Evolutionary conservation across 139 green algal genomes (phyloP), one percentile per base, ranked within the genome.

Genomic region (Protoeuglena noctilucae): DNA sequence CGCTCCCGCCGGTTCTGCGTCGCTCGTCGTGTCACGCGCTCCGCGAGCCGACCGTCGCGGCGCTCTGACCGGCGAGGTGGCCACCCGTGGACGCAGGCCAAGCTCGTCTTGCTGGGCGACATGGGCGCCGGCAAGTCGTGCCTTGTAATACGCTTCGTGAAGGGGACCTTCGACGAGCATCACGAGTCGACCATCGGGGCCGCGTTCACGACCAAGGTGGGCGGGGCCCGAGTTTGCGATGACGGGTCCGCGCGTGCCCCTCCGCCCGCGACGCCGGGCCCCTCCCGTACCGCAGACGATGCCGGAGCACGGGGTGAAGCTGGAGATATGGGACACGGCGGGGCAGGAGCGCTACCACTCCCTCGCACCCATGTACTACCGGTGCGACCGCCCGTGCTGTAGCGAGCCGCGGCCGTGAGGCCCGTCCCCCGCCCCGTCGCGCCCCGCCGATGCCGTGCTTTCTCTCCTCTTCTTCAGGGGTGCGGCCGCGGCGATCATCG

Each of bases 361-460:
- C 41, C 70, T 98, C 39, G 91, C 91, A 1, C 90, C 90, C 17
- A 98, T 98, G 90, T 98, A 98, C 64, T 98, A 98, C 74, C 80
- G 89, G 63, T 80, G 19, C 51, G 55, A 12, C 43, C 21, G 26
- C 29, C 21, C 21, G 52, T 48, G 26, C 31, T 43, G 54, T 60
- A 6, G 23, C 19, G 6, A 21, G 49, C 24, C 5, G 49, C 28
- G 18, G 7, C 43, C 24, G 21, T 24, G 14, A 40, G 14, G 12
- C 28, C 18, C 18, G 48, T 16, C 21, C 48, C 48, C 14, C 14
- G 21, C 21, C 48, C 16, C 16, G 18, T 16, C 19, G 28, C 48
- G 19, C 12, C 48, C 48, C 19, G 26, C 28, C 18, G 21, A 54
- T 53, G 12, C 29, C 9, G 16, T 50, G 21, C 7, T 28, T 54